These are phyloP conservation scores for Oleoguttula mirabilis DNA, from an alignment of 495 filamentous ascomycete species.

Conservation along the genomic window DNA sequence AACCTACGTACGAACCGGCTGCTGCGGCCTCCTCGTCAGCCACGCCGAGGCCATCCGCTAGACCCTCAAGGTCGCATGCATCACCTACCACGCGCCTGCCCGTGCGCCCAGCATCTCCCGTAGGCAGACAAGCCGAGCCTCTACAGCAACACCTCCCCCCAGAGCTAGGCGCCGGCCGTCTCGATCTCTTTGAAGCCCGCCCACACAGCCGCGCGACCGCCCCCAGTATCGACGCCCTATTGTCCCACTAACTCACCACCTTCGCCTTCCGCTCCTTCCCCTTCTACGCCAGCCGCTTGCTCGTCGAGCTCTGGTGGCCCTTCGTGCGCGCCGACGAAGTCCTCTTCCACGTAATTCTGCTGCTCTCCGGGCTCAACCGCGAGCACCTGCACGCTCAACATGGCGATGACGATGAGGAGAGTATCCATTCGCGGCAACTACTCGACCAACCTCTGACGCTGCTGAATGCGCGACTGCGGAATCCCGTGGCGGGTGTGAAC, in stretches of 20 bases:
- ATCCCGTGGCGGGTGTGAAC: conserved; percentile 4
- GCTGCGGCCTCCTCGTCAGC: neutral
- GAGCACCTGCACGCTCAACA: conserved; percentile 1
- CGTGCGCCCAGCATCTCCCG: neutral
- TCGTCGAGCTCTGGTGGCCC: conserved; percentile 19
- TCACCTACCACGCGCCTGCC: neutral
- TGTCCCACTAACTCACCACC: conserved; percentile 8
- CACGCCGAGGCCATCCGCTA: neutral
- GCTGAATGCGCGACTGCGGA: conserved; percentile 5
- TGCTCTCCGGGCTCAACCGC: conserved; percentile 11
- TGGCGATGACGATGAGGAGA: no score
- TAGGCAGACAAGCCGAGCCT: conserved; percentile 7
- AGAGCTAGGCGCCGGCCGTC: conserved; percentile 1
- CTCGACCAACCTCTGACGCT: conserved; percentile 11
- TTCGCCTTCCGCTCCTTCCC: conserved; percentile 15
- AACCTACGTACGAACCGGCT: conserved; percentile 1
- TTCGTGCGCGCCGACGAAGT: conserved; percentile 16
- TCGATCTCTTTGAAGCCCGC: conserved; percentile 15
- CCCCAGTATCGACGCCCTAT: conserved; percentile 6
- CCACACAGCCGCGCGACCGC: neutral
- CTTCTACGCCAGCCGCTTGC: conserved; percentile 11
- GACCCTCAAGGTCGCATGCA: neutral
- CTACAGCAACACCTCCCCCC: conserved; percentile 7
- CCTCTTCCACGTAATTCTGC: conserved; percentile 16
- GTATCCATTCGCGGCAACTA: conserved; percentile 6